Conservation (phyloP, 768 basidiomycete genomes). For the Nidularia pulvinata region DNA sequence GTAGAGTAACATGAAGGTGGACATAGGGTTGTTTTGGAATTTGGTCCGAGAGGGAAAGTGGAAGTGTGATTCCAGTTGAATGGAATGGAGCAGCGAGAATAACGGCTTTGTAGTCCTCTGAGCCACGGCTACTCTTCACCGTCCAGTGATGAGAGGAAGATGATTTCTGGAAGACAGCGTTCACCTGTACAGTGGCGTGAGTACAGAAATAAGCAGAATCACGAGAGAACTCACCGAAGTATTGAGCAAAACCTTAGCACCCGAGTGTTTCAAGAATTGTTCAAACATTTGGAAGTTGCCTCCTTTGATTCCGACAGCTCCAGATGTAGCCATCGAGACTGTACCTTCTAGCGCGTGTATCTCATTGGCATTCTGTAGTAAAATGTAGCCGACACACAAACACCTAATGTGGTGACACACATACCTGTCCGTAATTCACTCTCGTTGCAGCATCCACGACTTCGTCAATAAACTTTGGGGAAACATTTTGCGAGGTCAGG, state of each 20-base stretch:
- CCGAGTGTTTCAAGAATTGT: slow-evolving; percentile 69
- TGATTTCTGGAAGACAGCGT: slow-evolving; percentile 44
- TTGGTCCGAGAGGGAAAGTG: slow-evolving; percentile 41
- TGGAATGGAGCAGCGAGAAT: slow-evolving; percentile 90
- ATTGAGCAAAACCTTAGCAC: slow-evolving; percentile 69
- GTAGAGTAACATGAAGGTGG: slow-evolving; percentile 84
- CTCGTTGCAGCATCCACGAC: slow-evolving; percentile 79
- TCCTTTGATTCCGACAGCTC: slow-evolving; percentile 65
- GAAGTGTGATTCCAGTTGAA: slow-evolving; percentile 56
- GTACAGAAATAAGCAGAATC: not conserved
- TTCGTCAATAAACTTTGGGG: slow-evolving; percentile 63
- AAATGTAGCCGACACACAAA: not conserved
- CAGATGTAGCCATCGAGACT: slow-evolving; percentile 68
- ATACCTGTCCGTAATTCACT: slow-evolving; percentile 82
- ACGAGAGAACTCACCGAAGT: slow-evolving; percentile 48
- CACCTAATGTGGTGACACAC: slow-evolving; percentile 4
- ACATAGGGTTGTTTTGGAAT: slow-evolving; percentile 79
- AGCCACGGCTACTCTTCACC: slow-evolving; percentile 45
- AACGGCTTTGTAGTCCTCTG: slow-evolving; percentile 63
- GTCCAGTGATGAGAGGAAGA: slow-evolving; percentile 47
- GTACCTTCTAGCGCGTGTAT: slow-evolving; percentile 82
- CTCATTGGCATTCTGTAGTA: slow-evolving; percentile 52
- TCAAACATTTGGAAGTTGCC: slow-evolving; percentile 91
- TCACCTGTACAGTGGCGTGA: slow-evolving; percentile 36
- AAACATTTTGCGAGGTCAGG: slow-evolving; percentile 52